These are phyloP conservation scores for Trichosphaerium sp. DNA, from an alignment of 78 protist species.

Conservation along the genomic window DNA sequence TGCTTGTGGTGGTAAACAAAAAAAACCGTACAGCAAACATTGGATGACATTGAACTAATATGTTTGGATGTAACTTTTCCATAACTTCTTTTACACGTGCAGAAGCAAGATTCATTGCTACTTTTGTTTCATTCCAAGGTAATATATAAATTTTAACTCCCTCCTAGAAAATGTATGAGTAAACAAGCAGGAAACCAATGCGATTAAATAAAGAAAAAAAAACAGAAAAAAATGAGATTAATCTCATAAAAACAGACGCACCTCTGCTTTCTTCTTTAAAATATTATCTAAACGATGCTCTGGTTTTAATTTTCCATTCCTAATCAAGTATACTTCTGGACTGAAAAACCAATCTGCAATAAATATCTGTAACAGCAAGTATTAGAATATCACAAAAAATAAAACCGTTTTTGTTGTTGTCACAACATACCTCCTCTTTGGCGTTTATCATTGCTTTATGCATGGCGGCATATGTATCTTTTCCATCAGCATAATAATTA, in stretches of 20 bases:
- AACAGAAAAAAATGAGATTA: too few relatives aligned
- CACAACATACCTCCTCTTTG: too few relatives aligned
- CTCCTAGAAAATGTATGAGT: too few relatives aligned
- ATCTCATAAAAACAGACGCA: too few relatives aligned
- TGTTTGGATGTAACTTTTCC: slow-evolving; percentile 30
- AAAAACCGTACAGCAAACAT: too few relatives aligned
- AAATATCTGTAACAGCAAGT: too few relatives aligned
- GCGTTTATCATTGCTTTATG: slow-evolving; percentile 26
- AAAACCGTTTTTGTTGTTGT: too few relatives aligned
- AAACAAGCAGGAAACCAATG: too few relatives aligned
- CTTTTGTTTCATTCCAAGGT: slow-evolving; percentile 39
- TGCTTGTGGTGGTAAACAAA: too few relatives aligned
- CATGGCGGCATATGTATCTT: slow-evolving; percentile 11
- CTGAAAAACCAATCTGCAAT: slow-evolving; percentile 49
- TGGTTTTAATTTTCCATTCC: background rate
- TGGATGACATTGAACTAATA: slow-evolving; percentile 39
- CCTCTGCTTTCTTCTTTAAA: slow-evolving; percentile 32
- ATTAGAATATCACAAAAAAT: too few relatives aligned
- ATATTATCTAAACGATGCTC: slow-evolving; percentile 19
- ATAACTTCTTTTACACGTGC: slow-evolving; percentile 19
- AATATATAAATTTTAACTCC: slow-evolving; percentile 44
- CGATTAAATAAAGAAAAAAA: too few relatives aligned
- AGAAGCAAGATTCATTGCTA: slow-evolving; percentile 35
- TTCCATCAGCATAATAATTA: slow-evolving; percentile 34
- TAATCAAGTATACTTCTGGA: slow-evolving; percentile 8